phyloP scores from a whole-genome alignment of 192 early-diverging fungal genomes.

The Geosiphon pyriformis region DNA sequence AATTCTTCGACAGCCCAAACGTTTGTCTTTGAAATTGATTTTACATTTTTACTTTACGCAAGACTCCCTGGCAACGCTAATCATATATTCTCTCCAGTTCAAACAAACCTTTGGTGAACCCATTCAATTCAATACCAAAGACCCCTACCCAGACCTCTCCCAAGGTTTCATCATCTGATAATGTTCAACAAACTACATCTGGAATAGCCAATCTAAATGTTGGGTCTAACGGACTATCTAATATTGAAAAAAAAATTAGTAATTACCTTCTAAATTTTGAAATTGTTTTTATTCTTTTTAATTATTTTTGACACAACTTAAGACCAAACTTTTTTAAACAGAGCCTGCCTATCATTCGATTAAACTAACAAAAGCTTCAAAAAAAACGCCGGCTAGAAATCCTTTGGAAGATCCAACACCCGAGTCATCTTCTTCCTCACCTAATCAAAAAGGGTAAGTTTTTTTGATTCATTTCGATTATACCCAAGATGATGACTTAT shows the following conservation, averaged over 20 bases:
- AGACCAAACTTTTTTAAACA: background rate
- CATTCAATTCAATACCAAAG: conserved; percentile 19
- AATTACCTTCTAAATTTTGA: background rate
- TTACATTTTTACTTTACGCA: no score
- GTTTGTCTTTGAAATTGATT: no score
- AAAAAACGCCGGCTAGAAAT: background rate
- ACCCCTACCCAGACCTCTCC: conserved; percentile 10
- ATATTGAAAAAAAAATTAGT: conserved; percentile 6
- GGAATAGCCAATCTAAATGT: conserved; percentile 18
- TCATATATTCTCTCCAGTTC: no score
- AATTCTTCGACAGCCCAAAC: conserved; percentile 20
- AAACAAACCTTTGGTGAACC: no score
- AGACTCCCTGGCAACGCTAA: no score
- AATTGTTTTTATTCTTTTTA: no score
- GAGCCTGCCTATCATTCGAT: conserved; percentile 13
- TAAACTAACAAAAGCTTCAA: background rate
- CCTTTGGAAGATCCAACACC: background rate
- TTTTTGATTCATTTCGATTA: background rate
- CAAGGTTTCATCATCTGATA: background rate
- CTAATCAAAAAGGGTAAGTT: background rate
- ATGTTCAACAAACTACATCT: conserved; percentile 16
- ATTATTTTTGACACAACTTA: no score
- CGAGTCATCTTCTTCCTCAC: background rate
- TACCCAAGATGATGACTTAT: background rate
- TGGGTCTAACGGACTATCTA: background rate